Base-by-base conservation (phyloP, 345 rosid species). In the Brassica juncea region DNA sequence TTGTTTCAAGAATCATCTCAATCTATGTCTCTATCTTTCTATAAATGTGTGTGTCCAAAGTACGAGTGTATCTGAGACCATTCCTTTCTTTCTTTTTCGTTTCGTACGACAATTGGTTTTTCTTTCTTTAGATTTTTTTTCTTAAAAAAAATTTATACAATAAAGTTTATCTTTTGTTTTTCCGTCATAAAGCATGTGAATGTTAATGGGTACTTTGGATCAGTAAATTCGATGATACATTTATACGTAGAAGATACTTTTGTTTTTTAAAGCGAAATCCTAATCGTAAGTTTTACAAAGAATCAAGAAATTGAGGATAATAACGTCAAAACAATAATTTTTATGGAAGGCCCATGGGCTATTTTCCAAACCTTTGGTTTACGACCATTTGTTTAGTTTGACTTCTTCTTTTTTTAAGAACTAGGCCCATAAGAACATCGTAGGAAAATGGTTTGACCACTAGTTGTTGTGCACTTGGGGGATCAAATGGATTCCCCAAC, bases 1-100 rank as follows among this genome's bases (percentile, higher is more conserved):
- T 57, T 67, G 59, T 57, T 27, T 58, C 59, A 57, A 75, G 59
- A 67, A 57, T 67, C 79, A 67, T 67, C 54, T 67, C 72, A 67
- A 58, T 67, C 73, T 67, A 37, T 75, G 60, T 75, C 79, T 67
- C 32, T 67, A 39, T 58, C 67, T 75, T 75, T 75, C 73, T 75
- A 75, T 67, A 57, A 75, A 67, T 67, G 42, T 57, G 73, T 37
- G 67, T 57, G 44, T 67, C 47, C 73, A 52, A 75, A 75, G 67
- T 75, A 75, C 60, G 12, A 65, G 16, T 65, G 54, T 65, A 34
- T 65, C 63, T 52, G 3, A 21, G 71, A 52, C 71, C 78, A 74
- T 47, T 52, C 27, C 8, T 54, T 66, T 5, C 65, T 52, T 74
- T 52, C 5, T 74, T 52, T 16, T 54, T 74, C 71, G 77, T 74